Base-by-base conservation (phyloP, 1,139 yeast species). In the Pichia sp. region DNA sequence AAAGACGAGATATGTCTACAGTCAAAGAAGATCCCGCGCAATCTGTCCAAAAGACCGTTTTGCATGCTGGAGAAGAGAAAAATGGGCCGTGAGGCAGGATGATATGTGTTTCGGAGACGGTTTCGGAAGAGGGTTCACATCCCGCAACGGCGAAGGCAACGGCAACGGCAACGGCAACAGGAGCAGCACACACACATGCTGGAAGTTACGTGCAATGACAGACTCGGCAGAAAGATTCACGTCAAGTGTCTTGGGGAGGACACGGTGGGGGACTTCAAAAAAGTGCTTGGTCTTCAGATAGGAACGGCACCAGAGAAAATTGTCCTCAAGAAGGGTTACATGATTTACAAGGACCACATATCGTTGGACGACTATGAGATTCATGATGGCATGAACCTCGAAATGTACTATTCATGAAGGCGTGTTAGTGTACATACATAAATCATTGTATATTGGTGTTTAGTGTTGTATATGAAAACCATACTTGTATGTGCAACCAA, bases 321-420 rank as follows among this genome's bases (percentile, higher is more conserved):
- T 60, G 78, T 84, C 1, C 71, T 88, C 61, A 87, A 86, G 67
- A 88, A 86, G 64, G 95, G 95, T 0, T 85, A 91, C 65, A 85
- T 83, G 58, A 81, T 88, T 0, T 85, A 82, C 70, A 92, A 92
- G 68, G 95, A 93, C 65, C 98, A 91, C 66, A 92, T 93, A 57
- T 78, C 92, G 0, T 75, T 93, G 53, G 96, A 87, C 29, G 99
- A 93, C 69, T 93, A 93, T 68, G 99, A 93, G 70, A 83, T 93
- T n/a, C 96, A 91, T 66, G 87, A 91, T 68, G 96, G 96, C 24
- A 85, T 87, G 63, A 89, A 85, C 67, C 73, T 93, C 62, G 99
- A 93, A 70, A 73, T 93, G 66, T 93, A 89, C 64, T 87, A 87
- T 66, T 75, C 82, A 27, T 84, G 27, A 17, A 14, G 9, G 20